Evolutionary conservation across 306 rosid species (phyloP).

Genomic region (Hippophae rhamnoides): DNA sequence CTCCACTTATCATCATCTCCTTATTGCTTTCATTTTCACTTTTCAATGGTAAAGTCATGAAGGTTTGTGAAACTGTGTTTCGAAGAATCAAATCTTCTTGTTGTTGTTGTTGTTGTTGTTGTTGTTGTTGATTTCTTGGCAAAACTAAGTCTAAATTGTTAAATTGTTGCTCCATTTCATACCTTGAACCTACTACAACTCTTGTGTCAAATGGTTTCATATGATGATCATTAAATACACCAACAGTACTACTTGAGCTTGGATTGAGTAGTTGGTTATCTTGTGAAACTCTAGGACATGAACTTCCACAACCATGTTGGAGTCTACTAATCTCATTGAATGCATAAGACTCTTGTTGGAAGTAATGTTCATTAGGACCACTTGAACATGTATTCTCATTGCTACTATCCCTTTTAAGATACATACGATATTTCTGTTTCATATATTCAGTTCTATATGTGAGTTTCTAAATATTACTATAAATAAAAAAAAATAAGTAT

Average conservation of each 20-base stretch:
- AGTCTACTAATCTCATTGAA: neutral
- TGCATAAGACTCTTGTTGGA: neutral
- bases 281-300: neutral
- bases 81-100: no score
- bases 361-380: neutral
- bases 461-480: neutral
- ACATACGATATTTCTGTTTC: neutral
- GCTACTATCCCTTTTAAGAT: neutral
- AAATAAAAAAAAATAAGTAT: neutral
- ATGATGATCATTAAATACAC: neutral
- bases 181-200: neutral
- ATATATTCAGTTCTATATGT: neutral
- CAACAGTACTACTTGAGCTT: neutral
- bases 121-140: no score
- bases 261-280: neutral
- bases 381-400: neutral
- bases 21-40: no score
- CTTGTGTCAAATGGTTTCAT: neutral
- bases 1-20: no score
- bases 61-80: no score
- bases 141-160: neutral
- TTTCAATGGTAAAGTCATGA: no score
- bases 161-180: neutral
- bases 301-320: neutral
- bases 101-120: no score